Base-by-base conservation (phyloP, 2,329 filamentous ascomycete genomes). In the Fusarium nanum region DNA sequence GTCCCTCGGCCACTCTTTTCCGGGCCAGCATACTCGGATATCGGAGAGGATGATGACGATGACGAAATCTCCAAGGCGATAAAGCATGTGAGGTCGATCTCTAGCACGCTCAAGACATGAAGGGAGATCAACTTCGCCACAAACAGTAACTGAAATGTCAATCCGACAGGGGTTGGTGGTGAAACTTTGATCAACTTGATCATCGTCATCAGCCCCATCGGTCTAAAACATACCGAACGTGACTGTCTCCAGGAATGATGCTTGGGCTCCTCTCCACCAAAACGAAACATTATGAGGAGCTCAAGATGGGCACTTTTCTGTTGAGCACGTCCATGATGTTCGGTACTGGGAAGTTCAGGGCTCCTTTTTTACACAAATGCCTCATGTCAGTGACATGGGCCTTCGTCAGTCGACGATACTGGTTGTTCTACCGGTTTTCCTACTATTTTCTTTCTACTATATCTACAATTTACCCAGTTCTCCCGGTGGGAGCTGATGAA, bases 1-100 rank as follows among this genome's bases (percentile, higher is more conserved):
- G 67, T 76, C 16, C 77, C 77, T n/a, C 63, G 60, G 34, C 75
- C 70, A 18, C 67, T 78, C 28, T 78, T 78, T 60, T 76, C 73
- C 5, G 28, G 75, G 44, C 63, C 64, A 11, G 20, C 37, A 13
- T 56, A 61, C 34, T 68, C 71, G n/a, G 68, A 60, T 71, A 48
- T 79, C 7, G 73, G 66, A 11, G 75, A 66, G 18, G 78, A 78
- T 13, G 78, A 78, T 14, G 78, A 78, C 44, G 78, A 76, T 41
- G 72, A 76, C 47, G 72, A 76, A 27, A 65, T 74, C 50, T 71
- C 72, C 14, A 73, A 70, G 56, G 73, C 76, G 42, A 70, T 76
- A 64, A 78, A 75, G 67, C 75, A 78, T 56, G 71, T 78, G 48
- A 71, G 76, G 45, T 77, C 77, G 20, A 70, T 78, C 18, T 78